Base-by-base conservation (phyloP, 306 rosid species). In the Prosopis cineraria region DNA sequence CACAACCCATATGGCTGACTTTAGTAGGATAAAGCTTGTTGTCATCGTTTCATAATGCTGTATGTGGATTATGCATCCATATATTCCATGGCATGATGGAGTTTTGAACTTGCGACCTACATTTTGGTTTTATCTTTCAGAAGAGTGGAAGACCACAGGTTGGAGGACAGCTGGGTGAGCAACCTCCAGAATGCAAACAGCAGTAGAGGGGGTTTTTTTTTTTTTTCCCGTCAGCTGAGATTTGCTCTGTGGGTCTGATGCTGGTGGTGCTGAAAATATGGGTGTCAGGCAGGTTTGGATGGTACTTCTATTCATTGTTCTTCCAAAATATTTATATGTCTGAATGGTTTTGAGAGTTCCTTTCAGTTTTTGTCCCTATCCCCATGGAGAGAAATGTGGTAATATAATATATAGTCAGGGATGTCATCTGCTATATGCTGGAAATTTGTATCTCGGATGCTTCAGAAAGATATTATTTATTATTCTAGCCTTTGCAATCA, bases 141-240 rank as follows among this genome's bases (percentile, higher is more conserved):
- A 93, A 93, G 87, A 34, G 87, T 73, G 96, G 85, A 78, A 83
- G 79, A 83, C 82, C 93, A 64, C 85, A 39, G 44, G 79, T 11
- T 36, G 70, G 70, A 29, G 94, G 72, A 4, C 90, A 77, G 84
- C 86, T 75, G 45, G 93, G 96, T 10, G 97, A 91, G 88, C 83
- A 90, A 50, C 98, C 98, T 66, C 91, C 97, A 25, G 98, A 93
- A 75, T 93, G 98, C 97, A 91, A 93, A 89, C 97, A 90, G 80
- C 98, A 91, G 93, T 93, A 91, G 83, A 31, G 30, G 22, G n/a
- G n/a, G n/a, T n/a, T n/a, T n/a, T n/a, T n/a, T 43, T 31, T 39
- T 6, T 55, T 24, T 43, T 41, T 10, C 8, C 20, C 48, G 69
- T 68, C 48, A 58, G 77, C 64, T 45, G 85, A 39, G 65, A 62